Conservation (phyloP, 2,329 filamentous ascomycete genomes). For the Fusarium sp. region DNA sequence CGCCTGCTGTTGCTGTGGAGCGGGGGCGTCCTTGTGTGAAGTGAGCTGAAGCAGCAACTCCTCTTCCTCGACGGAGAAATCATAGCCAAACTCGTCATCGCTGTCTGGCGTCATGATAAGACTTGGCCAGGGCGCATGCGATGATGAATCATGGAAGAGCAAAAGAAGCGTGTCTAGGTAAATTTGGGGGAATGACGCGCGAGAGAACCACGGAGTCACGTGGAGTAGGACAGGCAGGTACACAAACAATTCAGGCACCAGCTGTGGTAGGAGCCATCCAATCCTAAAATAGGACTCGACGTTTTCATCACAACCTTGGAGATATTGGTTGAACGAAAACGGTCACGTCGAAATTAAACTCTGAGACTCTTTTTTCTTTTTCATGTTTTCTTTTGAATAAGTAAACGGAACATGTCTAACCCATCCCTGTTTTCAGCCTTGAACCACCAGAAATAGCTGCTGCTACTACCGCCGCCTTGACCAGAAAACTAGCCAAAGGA, state of each 20-base stretch:
- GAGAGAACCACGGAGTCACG: conserved; percentile 43
- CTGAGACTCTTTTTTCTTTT: background rate
- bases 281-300: background rate
- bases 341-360: background rate
- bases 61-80: conserved; percentile 60
- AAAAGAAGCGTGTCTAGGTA: conserved; percentile 8
- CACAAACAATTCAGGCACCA: background rate
- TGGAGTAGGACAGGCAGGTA: conserved; percentile 10
- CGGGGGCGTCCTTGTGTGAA: conserved; percentile 30
- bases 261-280: conserved; percentile 4
- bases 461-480: background rate
- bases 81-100: conserved; percentile 60
- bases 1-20: conserved; percentile 21
- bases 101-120: conserved; percentile 45
- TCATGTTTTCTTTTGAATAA: background rate
- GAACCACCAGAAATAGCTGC: background rate
- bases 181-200: conserved; percentile 19
- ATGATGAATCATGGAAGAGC: conserved; percentile 39
- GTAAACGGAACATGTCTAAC: background rate
- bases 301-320: background rate
- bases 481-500: background rate
- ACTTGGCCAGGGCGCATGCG: conserved; percentile 6
- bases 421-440: background rate
- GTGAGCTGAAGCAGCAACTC: conserved; percentile 54
- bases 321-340: background rate